Conservation (phyloP, 1,284 basidiomycete species). For the Pyrrhoderma lamaoense region DNA sequence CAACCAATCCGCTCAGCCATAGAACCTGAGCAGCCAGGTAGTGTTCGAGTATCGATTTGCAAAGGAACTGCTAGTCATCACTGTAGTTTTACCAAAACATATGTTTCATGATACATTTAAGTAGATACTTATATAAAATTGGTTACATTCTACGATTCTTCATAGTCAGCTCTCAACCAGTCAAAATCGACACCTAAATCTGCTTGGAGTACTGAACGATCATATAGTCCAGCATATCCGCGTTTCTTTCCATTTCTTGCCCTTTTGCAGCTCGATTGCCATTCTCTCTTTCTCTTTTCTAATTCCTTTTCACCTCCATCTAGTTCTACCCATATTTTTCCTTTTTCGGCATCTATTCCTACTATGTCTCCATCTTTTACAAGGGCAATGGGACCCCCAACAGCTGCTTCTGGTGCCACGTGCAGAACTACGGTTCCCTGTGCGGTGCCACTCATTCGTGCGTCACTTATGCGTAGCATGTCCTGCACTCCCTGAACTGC, state of each 20-base stretch:
- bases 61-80: conserved; percentile 1
- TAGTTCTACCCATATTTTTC: conserved; percentile 22
- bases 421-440: conserved; percentile 29
- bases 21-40: not conserved
- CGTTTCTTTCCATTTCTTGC: conserved; percentile 13
- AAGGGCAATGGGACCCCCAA: conserved; percentile 28
- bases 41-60: conserved; percentile 9
- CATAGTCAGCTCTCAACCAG: conserved; percentile 20
- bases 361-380: conserved; percentile 29
- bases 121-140: too few relatives aligned
- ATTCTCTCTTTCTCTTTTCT: conserved; percentile 19
- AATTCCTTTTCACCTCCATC: conserved; percentile 23
- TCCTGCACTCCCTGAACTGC: conserved; percentile 28
- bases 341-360: conserved; percentile 24
- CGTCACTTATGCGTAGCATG: conserved; percentile 30
- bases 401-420: conserved; percentile 29
- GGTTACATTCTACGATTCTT: not conserved
- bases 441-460: conserved; percentile 30
- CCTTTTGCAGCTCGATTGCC: conserved; percentile 11
- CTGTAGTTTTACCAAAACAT: not conserved
- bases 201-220: conserved; percentile 25
- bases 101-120: not conserved
- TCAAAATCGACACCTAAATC: conserved; percentile 29
- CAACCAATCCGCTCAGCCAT: not conserved
- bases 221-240: conserved; percentile 27